Base-by-base conservation (phyloP, 225 moss, liverwort and hornwort genomes). In the Lunularia cruciata region DNA sequence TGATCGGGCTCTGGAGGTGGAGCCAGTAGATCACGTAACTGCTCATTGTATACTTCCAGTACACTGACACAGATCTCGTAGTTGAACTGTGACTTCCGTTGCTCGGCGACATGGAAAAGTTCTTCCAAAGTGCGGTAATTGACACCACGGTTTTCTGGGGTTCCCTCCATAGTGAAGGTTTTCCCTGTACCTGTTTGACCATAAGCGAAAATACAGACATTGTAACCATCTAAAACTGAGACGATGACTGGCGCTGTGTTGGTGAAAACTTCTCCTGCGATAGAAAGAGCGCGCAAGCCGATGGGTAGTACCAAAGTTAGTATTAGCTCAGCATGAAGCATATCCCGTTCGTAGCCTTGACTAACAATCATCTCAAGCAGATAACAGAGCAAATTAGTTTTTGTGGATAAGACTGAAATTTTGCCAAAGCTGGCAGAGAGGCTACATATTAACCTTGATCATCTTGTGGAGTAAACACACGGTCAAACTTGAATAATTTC, bases 141-240 rank as follows among this genome's bases (percentile, higher is more conserved):
- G 42, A 96, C 96, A 39, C 96, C 96, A 38, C 96, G 82, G 53
- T 92, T 87, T 2, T 79, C 81, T 7, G 84, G 75, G 22, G 72
- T 78, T 26, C 96, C 96, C 69, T 92, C 92, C 92, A 96, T 96
- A 13, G 96, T 96, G 53, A 89, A 96, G 3, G 90, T 96, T 49
- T 96, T 96, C 27, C 96, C 92, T 1, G 90, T 92, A 57, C 92
- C 92, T 18, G 96, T 96, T 77, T 96, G 90, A 60, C 92, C 92
- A 46, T 92, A 96, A 3, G 96, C 90, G 37, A 96, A 92, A 48
- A 96, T 92, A 79, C 92, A 92, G 9, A 96, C 92, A 2, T 96
- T 96, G 71, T 83, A 96, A 3, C 96, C 96, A 59, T 96, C 96
- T 26, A 96, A 76, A 1, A 90, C 92, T 15, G 96, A 96, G 15